Conservation (phyloP, 2,329 filamentous ascomycete genomes). For the Exophiala viscosa region DNA sequence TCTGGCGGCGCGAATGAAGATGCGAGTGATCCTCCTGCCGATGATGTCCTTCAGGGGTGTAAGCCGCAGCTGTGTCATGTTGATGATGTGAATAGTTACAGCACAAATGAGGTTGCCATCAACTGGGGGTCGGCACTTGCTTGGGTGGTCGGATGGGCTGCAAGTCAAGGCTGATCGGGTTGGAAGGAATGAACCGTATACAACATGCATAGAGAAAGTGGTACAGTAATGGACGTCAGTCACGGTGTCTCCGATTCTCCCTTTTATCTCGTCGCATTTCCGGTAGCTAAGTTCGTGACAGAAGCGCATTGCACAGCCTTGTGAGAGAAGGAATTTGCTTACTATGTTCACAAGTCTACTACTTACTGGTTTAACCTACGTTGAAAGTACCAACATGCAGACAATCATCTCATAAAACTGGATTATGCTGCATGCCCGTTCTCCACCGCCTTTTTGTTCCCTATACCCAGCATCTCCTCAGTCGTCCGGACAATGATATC, state of each 20-base stretch:
- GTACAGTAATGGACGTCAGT: too few relatives aligned
- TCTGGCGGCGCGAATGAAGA: constrained; percentile 3
- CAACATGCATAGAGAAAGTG: too few relatives aligned
- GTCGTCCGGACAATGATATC: constrained; percentile 64
- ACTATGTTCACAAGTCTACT: too few relatives aligned
- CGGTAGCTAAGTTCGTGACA: too few relatives aligned
- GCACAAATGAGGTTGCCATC: constrained; percentile 2
- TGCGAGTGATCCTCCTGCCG: constrained; percentile 1
- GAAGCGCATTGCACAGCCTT: too few relatives aligned
- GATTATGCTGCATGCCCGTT: constrained; percentile 9
- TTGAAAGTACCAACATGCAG: too few relatives aligned
- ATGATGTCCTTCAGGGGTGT: constrained; percentile 2
- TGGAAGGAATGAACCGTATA: too few relatives aligned
- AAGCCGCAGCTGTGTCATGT: constrained; percentile 4
- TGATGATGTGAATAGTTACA: constrained; percentile 2
- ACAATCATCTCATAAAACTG: too few relatives aligned
- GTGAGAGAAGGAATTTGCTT: too few relatives aligned
- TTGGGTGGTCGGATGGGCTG: constrained; percentile 4
- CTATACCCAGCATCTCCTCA: constrained; percentile 48
- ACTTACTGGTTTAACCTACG: too few relatives aligned
- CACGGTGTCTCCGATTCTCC: too few relatives aligned
- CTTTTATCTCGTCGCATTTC: too few relatives aligned
- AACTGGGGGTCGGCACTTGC: constrained; percentile 4
- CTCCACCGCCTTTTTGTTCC: constrained; percentile 1
- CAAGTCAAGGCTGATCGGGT: not conserved